Evolutionary conservation across 2,329 filamentous ascomycete species (phyloP), one percentile per base, ranked within the genome.

Genomic region (Curvularia hawaiiensis): DNA sequence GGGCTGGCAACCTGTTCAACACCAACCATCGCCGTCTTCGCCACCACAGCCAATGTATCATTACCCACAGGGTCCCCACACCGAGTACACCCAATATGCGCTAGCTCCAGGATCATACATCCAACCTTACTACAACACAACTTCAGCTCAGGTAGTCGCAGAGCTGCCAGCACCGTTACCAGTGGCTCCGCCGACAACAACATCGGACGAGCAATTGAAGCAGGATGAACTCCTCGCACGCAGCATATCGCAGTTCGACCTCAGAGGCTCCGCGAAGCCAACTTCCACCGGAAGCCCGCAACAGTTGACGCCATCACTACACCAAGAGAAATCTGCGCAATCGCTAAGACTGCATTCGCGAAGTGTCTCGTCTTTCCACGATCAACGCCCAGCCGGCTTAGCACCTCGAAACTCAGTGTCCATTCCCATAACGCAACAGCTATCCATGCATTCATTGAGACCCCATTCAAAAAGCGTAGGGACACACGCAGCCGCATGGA

Each of bases 211-310:
- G 49, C 71, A 75, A 31, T 41, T 74, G 26, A 71, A 56, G 22
- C 65, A 73, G 38, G 72, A 75, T 56, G 68, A 71, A 56, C 52
- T 65, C 24, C 62, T 75, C 9, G 72, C 72, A 20, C 67, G 62
- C 30, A 68, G 61, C 45, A 54, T 75, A 12, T 64, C 68, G 22
- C 58, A 70, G 8, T 58, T 74, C n/a, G 71, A 75, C 41, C 46
- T 74, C 2, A 58, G 62, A 26, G 68, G 70, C 33, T 63, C 61
- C 9, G 58, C 57, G 30, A 62, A 57, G 51, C 71, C 67, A 24
- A 35, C 26, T 4, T 35, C 46, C 8, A 35, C 51, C n/a, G 2
- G 31, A 9, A 33, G 12, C 20, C 39, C 55, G 10, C 46, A 46
- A 18, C 48, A 48, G 18, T 24, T 50, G 22, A 39, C 40, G 46